Evolutionary conservation across 2,329 filamentous ascomycete genomes (phyloP).

Genomic region (Phyllosticta citriasiana): DNA sequence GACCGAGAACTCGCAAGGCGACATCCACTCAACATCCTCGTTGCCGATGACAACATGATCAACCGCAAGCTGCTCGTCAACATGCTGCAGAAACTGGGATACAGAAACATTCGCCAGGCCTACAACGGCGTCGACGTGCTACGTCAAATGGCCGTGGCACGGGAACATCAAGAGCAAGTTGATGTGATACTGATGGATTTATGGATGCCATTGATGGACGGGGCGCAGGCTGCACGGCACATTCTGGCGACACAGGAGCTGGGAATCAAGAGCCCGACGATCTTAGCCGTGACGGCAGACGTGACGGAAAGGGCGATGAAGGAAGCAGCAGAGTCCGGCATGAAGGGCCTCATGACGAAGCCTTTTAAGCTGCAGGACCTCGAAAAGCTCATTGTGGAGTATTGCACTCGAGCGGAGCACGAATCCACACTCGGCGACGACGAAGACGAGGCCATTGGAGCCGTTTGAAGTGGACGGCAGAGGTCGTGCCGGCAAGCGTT

Average conservation of each 20-base stretch:
- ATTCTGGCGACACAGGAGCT: conserved; percentile 46
- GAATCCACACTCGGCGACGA: conserved; percentile 1
- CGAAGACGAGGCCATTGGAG: not conserved
- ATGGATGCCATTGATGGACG: conserved; percentile 68
- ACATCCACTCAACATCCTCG: conserved; percentile 56
- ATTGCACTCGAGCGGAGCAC: conserved; percentile 23
- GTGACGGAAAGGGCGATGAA: conserved; percentile 54
- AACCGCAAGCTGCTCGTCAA: conserved; percentile 57
- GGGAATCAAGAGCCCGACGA: conserved; percentile 32
- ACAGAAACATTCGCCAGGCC: conserved; percentile 52
- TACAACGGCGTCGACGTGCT: conserved; percentile 61
- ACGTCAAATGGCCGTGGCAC: conserved; percentile 43
- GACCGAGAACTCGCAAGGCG: conserved; percentile 50
- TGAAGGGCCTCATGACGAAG: conserved; percentile 60
- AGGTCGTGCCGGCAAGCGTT: not conserved
- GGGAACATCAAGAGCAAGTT: conserved; percentile 30
- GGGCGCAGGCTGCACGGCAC: conserved; percentile 55
- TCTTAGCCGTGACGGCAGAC: conserved; percentile 58
- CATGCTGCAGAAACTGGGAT: conserved; percentile 59
- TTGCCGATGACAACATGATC: conserved; percentile 65
- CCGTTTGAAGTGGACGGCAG: not conserved
- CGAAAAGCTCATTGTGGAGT: conserved; percentile 47
- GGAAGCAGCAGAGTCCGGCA: conserved; percentile 51
- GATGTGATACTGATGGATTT: conserved; percentile 64
- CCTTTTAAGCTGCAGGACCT: conserved; percentile 55